phyloP scores from a whole-genome alignment of 164 flowering plant genomes.

The Tetracentron sinense region DNA sequence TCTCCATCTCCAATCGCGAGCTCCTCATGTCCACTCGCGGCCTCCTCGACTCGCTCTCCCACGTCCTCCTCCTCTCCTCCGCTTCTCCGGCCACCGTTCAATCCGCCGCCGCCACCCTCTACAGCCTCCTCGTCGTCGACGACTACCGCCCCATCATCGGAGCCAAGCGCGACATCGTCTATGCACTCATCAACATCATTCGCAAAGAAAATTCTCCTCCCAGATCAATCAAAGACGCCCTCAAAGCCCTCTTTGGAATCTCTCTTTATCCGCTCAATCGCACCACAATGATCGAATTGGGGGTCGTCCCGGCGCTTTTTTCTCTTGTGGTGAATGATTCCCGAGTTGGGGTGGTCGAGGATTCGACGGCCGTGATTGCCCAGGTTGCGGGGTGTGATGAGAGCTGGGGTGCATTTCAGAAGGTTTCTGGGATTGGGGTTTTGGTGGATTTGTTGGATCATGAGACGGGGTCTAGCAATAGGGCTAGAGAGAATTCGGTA shows the following conservation, averaged over 20 bases:
- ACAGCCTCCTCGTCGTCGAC: constrained; percentile 61
- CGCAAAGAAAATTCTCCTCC: constrained; percentile 34
- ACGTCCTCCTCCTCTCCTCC: constrained; percentile 51
- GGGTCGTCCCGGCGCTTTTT: constrained; percentile 55
- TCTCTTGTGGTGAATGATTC: constrained; percentile 49
- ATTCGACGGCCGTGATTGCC: constrained; percentile 86
- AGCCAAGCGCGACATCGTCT: constrained; percentile 64
- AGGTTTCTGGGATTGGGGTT: constrained; percentile 55
- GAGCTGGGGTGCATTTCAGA: constrained; percentile 55
- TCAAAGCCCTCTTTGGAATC: constrained; percentile 75
- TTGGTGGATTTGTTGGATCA: constrained; percentile 69
- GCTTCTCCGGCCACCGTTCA: constrained; percentile 48
- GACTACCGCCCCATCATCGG: constrained; percentile 72
- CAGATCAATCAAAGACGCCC: constrained; percentile 66
- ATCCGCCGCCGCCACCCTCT: constrained; percentile 63
- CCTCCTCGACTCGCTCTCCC: constrained; percentile 76
- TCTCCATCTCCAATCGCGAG: constrained; percentile 63
- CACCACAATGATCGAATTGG: constrained; percentile 51
- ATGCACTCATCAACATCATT: constrained; percentile 53
- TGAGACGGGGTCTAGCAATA: constrained; percentile 45
- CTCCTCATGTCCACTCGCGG: constrained; percentile 66
- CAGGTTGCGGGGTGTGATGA: constrained; percentile 86
- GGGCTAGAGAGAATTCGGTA: constrained; percentile 76
- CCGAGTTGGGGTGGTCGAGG: constrained; percentile 70
- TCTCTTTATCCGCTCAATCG: constrained; percentile 62